Evolutionary conservation across 805 yeast genomes (phyloP), one percentile per base, ranked within the genome.

Genomic region (Metschnikowia noctiluminum): DNA sequence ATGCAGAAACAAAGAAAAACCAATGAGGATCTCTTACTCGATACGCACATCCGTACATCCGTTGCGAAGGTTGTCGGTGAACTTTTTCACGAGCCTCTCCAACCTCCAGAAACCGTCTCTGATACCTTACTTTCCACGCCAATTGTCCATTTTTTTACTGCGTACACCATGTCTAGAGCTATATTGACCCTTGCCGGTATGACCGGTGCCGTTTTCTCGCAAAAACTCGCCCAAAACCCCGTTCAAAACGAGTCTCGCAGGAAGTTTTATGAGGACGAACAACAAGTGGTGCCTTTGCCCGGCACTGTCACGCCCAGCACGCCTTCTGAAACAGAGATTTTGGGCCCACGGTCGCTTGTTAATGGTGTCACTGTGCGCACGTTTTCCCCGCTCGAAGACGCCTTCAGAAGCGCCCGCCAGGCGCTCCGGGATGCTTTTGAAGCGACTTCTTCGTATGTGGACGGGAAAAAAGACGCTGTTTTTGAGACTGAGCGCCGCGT

Each of bases 401-500:
- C 67, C 42, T 69, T 87, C 57, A 75, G 71, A 43, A 28, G 59
- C 2, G 74, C 75, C 6, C 80, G 95, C 65, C 68, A 73, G 46
- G 58, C 68, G 43, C 59, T 78, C 4, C 57, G 62, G 26, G 61
- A 56, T 4, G 66, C 64, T 36, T 62, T 71, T 35, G 54, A 65
- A n/a, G 35, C 54, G 7, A 43, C 60, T 1, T 56, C 58, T 28
- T 46, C 46, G n/a, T 70, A 69, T 37, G 66, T 81, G 45, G 77
- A 82, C 53, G 68, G 68, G 14, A 73, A 75, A 7, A 76, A 84
- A 46, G 61, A 73, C 35, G 69, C 71, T 42, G 84, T 80, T 56
- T 77, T 82, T 57, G 64, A 69, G 26, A 75, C 78, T 4, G 96
- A 89, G 69, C 77, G 84, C 59, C 69, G 76, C 48, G 81, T 87